phyloP scores from a whole-genome alignment of 2,329 filamentous ascomycete species.

The Diplodia corticola region DNA sequence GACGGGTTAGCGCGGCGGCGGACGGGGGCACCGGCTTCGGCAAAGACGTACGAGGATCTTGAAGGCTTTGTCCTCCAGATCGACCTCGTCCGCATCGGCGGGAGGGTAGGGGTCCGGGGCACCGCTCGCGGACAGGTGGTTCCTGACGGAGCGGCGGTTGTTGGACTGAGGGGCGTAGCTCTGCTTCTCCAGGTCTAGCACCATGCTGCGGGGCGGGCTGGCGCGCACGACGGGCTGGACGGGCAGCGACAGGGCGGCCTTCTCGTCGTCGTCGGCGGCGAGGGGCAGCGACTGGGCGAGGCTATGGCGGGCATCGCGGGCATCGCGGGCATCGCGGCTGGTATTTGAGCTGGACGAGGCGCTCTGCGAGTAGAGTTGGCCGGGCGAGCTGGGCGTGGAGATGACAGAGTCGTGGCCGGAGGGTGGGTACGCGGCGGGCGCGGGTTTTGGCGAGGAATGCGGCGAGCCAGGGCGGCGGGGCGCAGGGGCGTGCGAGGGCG shows the following conservation, averaged over 20 bases:
- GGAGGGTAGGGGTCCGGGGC: slow-evolving; percentile 34
- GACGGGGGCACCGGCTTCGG: not conserved
- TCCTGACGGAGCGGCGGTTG: slow-evolving; percentile 29
- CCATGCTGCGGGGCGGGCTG: slow-evolving; percentile 23
- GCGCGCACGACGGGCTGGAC: not conserved
- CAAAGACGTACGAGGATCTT: slow-evolving; percentile 42
- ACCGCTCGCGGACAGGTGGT: slow-evolving; percentile 28
- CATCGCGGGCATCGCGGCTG: slow-evolving; percentile 26
- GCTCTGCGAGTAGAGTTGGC: slow-evolving; percentile 37
- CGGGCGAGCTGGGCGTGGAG: slow-evolving; percentile 38
- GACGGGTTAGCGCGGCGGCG: not conserved
- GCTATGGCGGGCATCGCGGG: slow-evolving; percentile 23
- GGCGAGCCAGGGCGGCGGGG: slow-evolving; percentile 25
- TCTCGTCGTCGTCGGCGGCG: slow-evolving; percentile 27
- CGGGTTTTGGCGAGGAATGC: slow-evolving; percentile 20
- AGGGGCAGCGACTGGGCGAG: slow-evolving; percentile 27
- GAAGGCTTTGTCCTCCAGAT: slow-evolving; percentile 47
- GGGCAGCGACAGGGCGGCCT: slow-evolving; percentile 23
- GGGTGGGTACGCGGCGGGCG: slow-evolving; percentile 8
- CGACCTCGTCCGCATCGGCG: slow-evolving; percentile 38
- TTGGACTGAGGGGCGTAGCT: slow-evolving; percentile 27
- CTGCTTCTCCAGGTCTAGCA: slow-evolving; percentile 38
- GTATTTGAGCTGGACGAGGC: slow-evolving; percentile 33
- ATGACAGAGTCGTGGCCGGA: slow-evolving; percentile 40
- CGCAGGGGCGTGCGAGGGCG: slow-evolving; percentile 31